Base-by-base conservation (phyloP, 2,329 filamentous ascomycete species). In the Trichoderma simmonsii region DNA sequence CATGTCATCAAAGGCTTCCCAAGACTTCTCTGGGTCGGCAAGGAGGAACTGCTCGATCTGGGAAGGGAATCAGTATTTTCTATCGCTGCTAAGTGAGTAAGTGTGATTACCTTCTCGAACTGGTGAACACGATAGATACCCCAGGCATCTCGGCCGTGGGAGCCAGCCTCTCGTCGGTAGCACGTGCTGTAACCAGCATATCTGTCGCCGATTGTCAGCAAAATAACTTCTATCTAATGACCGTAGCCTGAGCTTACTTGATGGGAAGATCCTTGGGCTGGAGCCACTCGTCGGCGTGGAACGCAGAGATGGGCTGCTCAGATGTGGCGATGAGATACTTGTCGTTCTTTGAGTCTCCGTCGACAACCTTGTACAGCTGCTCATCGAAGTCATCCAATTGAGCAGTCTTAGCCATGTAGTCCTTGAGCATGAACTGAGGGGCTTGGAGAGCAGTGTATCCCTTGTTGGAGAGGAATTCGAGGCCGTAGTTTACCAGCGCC, bases 81-180 rank as follows among this genome's bases (percentile, higher is more conserved):
- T 32, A 74, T 60, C 36, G 39, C 8, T 18, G 14, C 30, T 30
- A 39, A 28, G 11, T 6, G 74, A 51, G 26, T 66, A 8, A 24
- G 2, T 12, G 21, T n/a, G 15, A 26, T 51, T 18, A 90, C 91
- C 88, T 97, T 98, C 82, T 98, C 95, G 79, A 98, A 99, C 82
- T 99, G 95, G 82, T 99, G 96, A 32, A 98, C 95, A 75, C 96
- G 92, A 88, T 98, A 99, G 74, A 98, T 94, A 71, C 96, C 96
- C 96, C 96, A 99, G 1, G 95, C 95, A 81, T 99, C 94, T 80
- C 94, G 92, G 34, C 94, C 83, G 74, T 83, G 95, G 24, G 93
- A 91, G 69, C 96, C 96, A 54, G 96, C 96, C 82, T 99, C 96
- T 83, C 97, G 95, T 77, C 96, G 89, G 86, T 97, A 99, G 83